Base-by-base conservation (phyloP, 306 rosid species). In the Macrotyloma uniflorum region DNA sequence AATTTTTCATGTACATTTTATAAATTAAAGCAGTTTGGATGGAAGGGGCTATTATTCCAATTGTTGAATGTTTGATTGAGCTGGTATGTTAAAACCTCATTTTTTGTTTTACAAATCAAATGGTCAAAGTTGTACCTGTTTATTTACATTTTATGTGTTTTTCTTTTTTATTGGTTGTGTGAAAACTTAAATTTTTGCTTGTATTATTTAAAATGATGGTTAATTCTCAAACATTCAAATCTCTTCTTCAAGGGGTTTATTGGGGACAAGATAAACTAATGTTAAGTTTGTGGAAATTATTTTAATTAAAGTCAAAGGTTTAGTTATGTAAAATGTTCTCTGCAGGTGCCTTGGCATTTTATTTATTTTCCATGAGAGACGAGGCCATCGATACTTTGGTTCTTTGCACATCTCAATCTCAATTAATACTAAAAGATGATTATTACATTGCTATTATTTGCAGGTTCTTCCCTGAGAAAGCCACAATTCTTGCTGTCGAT, bases 401-500 rank as follows among this genome's bases (percentile, higher is more conserved):
- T 76, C 54, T 79, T 70, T 74, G 65, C 46, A 5, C 12, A 54
- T 67, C 47, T 46, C 24, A 51, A 47, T 67, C 47, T 45, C 24
- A 51, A 19, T 79, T 35, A 26, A 40, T 70, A 8, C 74, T 61
- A 59, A 32, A 63, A 42, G 28, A 23, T 72, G 51, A 74, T 49
- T 81, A 8, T 80, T 35, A 58, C 65, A 4, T 35, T 73, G 74
- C 47, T 67, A 57, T 65, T 78, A 54, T 79, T 62, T 73, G 81
- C 91, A 96, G 98, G 96, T 93, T 96, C 85, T 90, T 93, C 82
- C 96, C 99, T 3, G 96, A 96, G 74, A 93, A 90, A 88, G 93
- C 96, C 18, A 82, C 96, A 20, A 35, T 54, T 73, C 82, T 90
- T 49, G 97, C 98, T 53, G 83, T 64, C 74, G 89, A 88, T 65